Evolutionary conservation across 176 grass and related monocot species (phyloP).

Genomic region (Eleusine indica): DNA sequence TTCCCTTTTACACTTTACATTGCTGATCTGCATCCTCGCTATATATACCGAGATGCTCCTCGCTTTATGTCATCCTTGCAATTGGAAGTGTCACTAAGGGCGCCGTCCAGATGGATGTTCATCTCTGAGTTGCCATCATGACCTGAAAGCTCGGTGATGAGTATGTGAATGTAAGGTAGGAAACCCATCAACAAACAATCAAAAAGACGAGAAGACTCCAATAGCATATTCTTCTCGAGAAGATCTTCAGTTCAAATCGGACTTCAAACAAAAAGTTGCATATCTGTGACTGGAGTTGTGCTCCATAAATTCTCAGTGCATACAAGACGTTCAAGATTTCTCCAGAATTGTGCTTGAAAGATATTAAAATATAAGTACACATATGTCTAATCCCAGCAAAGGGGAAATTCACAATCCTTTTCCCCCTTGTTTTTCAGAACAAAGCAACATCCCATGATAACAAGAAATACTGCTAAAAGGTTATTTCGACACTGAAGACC

Average conservation of each 20-base stretch:
- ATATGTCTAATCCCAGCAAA: too few relatives aligned
- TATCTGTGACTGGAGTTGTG: not conserved
- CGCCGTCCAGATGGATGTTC: too few relatives aligned
- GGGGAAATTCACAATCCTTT: too few relatives aligned
- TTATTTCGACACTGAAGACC: not conserved
- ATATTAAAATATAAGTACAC: not conserved
- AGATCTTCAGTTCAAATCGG: not conserved
- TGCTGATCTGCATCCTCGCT: too few relatives aligned
- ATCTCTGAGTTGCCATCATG: too few relatives aligned
- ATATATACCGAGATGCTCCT: too few relatives aligned
- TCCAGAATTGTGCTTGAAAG: conserved; percentile 18
- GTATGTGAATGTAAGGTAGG: not conserved
- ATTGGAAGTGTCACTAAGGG: too few relatives aligned
- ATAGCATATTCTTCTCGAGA: not conserved
- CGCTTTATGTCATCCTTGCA: too few relatives aligned
- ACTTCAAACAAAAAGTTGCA: not conserved
- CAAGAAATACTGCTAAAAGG: too few relatives aligned
- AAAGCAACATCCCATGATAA: not conserved
- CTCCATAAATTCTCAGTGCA: not conserved
- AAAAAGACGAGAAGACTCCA: too few relatives aligned
- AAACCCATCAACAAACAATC: not conserved
- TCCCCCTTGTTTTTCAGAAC: not conserved
- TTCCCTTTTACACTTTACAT: too few relatives aligned
- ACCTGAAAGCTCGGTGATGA: too few relatives aligned
- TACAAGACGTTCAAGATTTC: not conserved